Conservation (phyloP, 345 rosid species). For the Lagerstroemia speciosa region DNA sequence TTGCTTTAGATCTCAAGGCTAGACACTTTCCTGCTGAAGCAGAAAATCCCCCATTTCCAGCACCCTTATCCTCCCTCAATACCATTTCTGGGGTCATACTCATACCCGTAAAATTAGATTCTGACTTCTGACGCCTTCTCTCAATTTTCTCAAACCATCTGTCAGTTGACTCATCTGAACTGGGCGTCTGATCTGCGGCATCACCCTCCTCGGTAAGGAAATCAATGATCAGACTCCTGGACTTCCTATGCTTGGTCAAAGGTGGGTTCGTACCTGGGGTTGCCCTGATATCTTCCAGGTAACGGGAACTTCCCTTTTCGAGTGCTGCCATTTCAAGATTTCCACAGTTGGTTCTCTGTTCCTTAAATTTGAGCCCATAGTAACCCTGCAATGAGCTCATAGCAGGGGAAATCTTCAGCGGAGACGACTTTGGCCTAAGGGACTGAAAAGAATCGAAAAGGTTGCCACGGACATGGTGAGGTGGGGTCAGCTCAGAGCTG, state of each 20-base stretch:
- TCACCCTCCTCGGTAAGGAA: conserved; percentile 38
- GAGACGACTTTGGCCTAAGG: conserved; percentile 34
- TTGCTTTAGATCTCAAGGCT: conserved; percentile 63
- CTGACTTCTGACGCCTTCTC: conserved; percentile 65
- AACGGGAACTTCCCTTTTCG: conserved; percentile 24
- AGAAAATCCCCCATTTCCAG: conserved; percentile 34
- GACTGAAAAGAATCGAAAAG: conserved; percentile 56
- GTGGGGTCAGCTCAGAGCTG: conserved; percentile 19
- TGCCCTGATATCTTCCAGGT: conserved; percentile 27
- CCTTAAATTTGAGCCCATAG: conserved; percentile 50
- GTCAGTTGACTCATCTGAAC: conserved; percentile 24
- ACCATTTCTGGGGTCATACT: conserved; percentile 42
- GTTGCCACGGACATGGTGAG: conserved; percentile 19
- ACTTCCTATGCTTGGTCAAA: conserved; percentile 38
- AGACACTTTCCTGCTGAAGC: conserved; percentile 48
- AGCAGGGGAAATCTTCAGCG: conserved; percentile 50
- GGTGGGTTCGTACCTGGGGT: conserved; percentile 28
- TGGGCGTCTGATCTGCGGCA: conserved; percentile 12
- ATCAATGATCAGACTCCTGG: conserved; percentile 50
- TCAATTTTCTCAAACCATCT: conserved; percentile 32
- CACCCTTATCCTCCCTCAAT: conserved; percentile 48
- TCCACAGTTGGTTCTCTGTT: conserved; percentile 22
- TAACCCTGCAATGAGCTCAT: conserved; percentile 76
- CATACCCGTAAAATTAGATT: conserved; percentile 28
- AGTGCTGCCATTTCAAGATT: conserved; percentile 47